These are phyloP conservation scores for Laetiporus sulphureus DNA, from an alignment of 1,284 basidiomycete species.

Conservation along the genomic window DNA sequence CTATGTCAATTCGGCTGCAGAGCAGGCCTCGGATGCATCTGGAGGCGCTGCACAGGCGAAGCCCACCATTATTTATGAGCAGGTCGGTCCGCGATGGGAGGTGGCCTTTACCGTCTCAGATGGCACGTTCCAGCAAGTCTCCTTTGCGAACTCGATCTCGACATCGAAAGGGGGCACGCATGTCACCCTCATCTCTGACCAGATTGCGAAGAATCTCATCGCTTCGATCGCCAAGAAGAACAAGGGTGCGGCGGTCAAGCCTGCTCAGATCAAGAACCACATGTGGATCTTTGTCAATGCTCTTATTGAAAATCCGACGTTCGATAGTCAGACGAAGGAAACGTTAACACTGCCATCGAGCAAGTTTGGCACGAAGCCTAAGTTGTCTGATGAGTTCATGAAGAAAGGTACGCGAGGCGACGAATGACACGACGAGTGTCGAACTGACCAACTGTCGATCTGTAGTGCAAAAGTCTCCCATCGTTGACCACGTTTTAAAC, in stretches of 20 bases:
- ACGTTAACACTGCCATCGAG: conserved; percentile 83
- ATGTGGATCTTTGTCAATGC: conserved; percentile 99
- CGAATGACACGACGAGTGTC: not conserved
- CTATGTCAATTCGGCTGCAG: conserved; percentile 75
- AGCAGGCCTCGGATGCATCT: conserved; percentile 56
- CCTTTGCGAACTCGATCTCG: conserved; percentile 97
- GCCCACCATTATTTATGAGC: conserved; percentile 79
- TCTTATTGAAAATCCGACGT: conserved; percentile 95
- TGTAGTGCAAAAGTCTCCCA: conserved; percentile 82
- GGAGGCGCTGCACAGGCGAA: conserved; percentile 75
- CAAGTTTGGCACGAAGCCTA: conserved; percentile 89
- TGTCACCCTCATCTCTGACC: conserved; percentile 83
- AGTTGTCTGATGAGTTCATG: conserved; percentile 86
- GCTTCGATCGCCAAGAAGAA: conserved; percentile 92
- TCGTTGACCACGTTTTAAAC: conserved; percentile 89
- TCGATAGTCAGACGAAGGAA: conserved; percentile 99
- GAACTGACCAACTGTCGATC: not conserved
- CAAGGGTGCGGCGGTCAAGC: conserved; percentile 89
- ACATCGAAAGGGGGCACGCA: conserved; percentile 98
- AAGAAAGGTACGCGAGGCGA: conserved; percentile 87
- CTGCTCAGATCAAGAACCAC: conserved; percentile 92
- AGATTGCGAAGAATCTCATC: conserved; percentile 82
- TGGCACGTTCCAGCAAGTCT: conserved; percentile 88
- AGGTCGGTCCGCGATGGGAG: conserved; percentile 84
- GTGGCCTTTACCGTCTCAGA: conserved; percentile 94